Base-by-base conservation (phyloP, 208 protist genomes). In the Trypanosomatidae sp. region DNA sequence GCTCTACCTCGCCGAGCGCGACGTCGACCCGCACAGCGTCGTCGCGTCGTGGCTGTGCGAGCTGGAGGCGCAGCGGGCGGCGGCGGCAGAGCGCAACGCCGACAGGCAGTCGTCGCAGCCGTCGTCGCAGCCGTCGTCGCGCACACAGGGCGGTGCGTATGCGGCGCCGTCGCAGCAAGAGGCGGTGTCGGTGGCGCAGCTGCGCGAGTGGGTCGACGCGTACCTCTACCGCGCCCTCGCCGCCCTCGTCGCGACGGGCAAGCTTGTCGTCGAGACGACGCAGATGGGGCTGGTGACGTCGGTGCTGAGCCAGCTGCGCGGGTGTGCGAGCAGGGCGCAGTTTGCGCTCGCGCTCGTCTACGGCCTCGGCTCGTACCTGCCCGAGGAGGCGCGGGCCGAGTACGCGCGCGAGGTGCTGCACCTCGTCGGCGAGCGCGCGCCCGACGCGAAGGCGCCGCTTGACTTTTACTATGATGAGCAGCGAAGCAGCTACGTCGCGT, bases 1-100 rank as follows among this genome's bases (percentile, higher is more conserved):
- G 64, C 97, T 99, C 46, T 98, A 97, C 64, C 78, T 98, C 16
- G 95, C 86, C 15, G 94, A 98, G 60, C 88, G 97, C 56, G 92
- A 98, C 47, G 75, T 97, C 8, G 88, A 97, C 48, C 71, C 93
- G 19, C 80, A 86, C 62, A 86, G 63, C 25, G 76, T 95, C 27
- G 91, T 98, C 8, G 50, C 72, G 18, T 77, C 88, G 11, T 98
- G 96, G 95, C 57, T 97, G 8, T 15, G 48, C 23, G 69, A 83
- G 22, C 92, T 94, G 52, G 74, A 75, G 3, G 83, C 94, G 44
- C 73, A 89, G 15, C 7, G 33, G 32, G 77, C 68, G 33, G 48
- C 43, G 27, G n/a, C n/a, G n/a, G n/a, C n/a, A n/a, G n/a, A n/a
- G n/a, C n/a, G n/a, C n/a, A n/a, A n/a, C n/a, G n/a, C n/a, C n/a